phyloP scores from a whole-genome alignment of 768 basidiomycete genomes.

The Tulasnella sp. region DNA sequence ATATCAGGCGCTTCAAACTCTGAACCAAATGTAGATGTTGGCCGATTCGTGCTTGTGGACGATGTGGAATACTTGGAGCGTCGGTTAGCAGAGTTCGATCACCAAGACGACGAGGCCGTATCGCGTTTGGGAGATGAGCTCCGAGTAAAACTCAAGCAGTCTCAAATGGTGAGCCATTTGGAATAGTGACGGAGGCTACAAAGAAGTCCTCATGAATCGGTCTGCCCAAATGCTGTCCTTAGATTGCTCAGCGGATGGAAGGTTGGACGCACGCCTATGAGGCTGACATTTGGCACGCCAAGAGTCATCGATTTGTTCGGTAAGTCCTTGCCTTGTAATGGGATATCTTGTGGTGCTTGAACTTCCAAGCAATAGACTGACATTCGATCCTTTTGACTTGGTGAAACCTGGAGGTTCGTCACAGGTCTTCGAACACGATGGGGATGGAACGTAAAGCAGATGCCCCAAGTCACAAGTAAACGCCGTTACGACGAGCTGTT shows the following conservation, averaged over 20 bases:
- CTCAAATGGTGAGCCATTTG: background rate
- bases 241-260: background rate
- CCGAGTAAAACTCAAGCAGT: background rate
- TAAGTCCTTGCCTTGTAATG: background rate
- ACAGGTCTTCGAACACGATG: background rate
- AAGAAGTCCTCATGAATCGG: background rate
- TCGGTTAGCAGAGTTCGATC: background rate
- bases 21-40: background rate
- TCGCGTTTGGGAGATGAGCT: background rate
- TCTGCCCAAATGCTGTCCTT: background rate
- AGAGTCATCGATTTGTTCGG: background rate
- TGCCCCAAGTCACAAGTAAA: background rate
- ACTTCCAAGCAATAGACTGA: background rate
- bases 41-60: background rate
- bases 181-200: background rate
- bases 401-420: background rate
- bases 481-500: background rate
- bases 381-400: no score
- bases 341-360: background rate
- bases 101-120: background rate
- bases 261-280: background rate
- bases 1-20: background rate
- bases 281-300: background rate
- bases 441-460: background rate
- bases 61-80: background rate